A percentile compares a stretch with the other conserved stretches of the same genome.
These are phyloP conservation scores for Lactarius akahatsu DNA, from an alignment of 768 basidiomycete species.

Conservation along the genomic window DNA sequence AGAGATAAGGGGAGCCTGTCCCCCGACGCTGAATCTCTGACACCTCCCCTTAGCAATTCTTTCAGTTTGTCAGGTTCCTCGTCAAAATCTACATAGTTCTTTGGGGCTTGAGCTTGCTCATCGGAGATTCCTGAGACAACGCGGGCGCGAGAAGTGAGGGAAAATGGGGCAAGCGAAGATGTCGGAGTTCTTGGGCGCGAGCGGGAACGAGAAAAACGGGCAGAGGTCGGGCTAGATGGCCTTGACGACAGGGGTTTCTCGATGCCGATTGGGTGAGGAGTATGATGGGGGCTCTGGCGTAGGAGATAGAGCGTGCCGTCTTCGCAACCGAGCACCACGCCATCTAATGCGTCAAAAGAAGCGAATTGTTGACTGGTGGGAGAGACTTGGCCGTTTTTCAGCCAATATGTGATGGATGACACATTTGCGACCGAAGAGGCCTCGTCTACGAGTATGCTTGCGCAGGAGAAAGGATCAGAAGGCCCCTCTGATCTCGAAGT, in stretches of 20 bases:
- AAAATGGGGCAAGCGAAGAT: constrained; percentile 45
- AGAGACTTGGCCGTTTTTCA: neutral
- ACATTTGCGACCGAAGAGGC: constrained; percentile 17
- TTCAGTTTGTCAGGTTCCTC: constrained; percentile 77
- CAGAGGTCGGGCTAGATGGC: constrained; percentile 15
- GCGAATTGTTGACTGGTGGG: constrained; percentile 7
- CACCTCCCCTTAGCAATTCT: constrained; percentile 61
- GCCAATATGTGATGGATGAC: constrained; percentile 12
- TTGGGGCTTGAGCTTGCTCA: constrained; percentile 73
- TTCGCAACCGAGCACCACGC: constrained; percentile 38
- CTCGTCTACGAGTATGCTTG: constrained; percentile 10
- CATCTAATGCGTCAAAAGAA: constrained; percentile 26
- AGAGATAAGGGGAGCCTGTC: constrained; percentile 37
- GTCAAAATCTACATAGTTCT: constrained; percentile 78
- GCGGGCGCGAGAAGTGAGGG: constrained; percentile 54
- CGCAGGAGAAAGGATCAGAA: constrained; percentile 1
- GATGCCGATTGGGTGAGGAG: constrained; percentile 10
- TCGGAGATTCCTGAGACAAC: constrained; percentile 71
- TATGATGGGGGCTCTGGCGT: constrained; percentile 15
- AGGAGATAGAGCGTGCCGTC: constrained; percentile 42
- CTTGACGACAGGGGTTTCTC: constrained; percentile 18
- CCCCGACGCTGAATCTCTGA: constrained; percentile 38
- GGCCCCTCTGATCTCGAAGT: neutral
- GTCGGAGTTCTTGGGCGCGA: constrained; percentile 23
- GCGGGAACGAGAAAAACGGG: constrained; percentile 20